Conservation (phyloP, 306 rosid species). For the Gastrolobium bilobum region DNA sequence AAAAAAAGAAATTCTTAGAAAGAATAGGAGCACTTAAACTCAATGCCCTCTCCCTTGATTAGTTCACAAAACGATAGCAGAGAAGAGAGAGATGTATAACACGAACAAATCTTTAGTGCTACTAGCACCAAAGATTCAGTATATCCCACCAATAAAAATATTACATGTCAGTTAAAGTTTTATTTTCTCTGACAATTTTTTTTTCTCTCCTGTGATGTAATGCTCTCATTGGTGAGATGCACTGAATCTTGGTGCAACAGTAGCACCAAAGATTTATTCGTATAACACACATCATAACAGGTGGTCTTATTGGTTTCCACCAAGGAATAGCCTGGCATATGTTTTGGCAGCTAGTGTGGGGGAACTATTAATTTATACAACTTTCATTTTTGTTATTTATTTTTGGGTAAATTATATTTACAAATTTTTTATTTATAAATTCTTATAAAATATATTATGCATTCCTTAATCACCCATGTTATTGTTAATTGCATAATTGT, state of each 20-base stretch:
- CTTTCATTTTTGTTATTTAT: slow-evolving; percentile 1
- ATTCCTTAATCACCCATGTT: neutral
- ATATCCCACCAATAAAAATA: no score
- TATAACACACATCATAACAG: neutral
- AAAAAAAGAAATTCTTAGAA: neutral
- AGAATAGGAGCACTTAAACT: slow-evolving; percentile 17
- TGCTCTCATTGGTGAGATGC: no score
- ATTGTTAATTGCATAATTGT: slow-evolving; percentile 9
- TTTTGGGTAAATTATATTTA: neutral
- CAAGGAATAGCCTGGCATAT: slow-evolving; percentile 27
- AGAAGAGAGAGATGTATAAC: slow-evolving; percentile 1
- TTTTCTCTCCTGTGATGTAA: no score
- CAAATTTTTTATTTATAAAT: no score
- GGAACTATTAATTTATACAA: neutral
- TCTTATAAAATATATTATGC: neutral
- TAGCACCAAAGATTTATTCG: no score
- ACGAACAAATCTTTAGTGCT: no score
- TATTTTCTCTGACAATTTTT: no score
- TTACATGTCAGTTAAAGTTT: no score
- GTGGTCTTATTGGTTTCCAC: slow-evolving; percentile 49
- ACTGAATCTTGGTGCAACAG: no score
- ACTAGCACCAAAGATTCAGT: no score
- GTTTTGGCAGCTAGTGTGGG: slow-evolving; percentile 25
- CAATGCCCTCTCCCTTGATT: neutral
- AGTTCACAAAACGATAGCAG: neutral